Base-by-base conservation (phyloP, 768 basidiomycete species). In the Panaeolus cyanescens region DNA sequence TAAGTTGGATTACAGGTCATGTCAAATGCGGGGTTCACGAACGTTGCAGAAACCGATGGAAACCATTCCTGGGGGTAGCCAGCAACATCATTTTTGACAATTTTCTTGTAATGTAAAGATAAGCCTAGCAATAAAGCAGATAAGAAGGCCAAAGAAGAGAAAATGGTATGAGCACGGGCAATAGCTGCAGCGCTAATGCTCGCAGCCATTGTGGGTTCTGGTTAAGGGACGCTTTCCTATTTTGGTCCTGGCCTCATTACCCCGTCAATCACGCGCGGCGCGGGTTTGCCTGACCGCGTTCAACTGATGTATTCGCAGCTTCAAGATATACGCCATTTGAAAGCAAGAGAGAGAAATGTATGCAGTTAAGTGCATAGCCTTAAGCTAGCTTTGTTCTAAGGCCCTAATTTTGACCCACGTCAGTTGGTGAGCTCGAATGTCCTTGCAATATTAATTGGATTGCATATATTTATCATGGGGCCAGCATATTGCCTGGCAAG, bases 51-150 rank as follows among this genome's bases (percentile, higher is more conserved):
- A 8, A 96, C 95, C 4, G 92, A 94, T 6, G 95, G 95, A 64
- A 92, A 92, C 91, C 91, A 95, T 70, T 96, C 94, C 54, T 93
- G 76, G 0, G 94, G 94, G 68, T 90, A 96, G 13, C 83, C 87
- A 54, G 90, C 90, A 10, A 95, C 83, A 13, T 81, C 85, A 69
- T 96, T 96, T 78, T 91, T 92, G 34, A 94, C 92, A 30, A 96
- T 86, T 70, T 90, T 89, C 65, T 84, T 83, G 78, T 90, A 95
- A 71, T 95, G 91, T n/a, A 91, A 79, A 0, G 79, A 68, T 64
- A 82, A 85, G 0, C 87, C 93, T 32, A 93, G 66, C 22, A 79
- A 59, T 30, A 96, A 79, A 1, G 93, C 90, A 4, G 77, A 70
- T 25, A 74, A 31, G 70, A 95, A 95, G 0, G 93, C 92, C 4